Percentiles rank a stretch among this genome's conserved stretches.
Conservation (phyloP, 768 basidiomycete species). For the Boletus subparvulus region DNA sequence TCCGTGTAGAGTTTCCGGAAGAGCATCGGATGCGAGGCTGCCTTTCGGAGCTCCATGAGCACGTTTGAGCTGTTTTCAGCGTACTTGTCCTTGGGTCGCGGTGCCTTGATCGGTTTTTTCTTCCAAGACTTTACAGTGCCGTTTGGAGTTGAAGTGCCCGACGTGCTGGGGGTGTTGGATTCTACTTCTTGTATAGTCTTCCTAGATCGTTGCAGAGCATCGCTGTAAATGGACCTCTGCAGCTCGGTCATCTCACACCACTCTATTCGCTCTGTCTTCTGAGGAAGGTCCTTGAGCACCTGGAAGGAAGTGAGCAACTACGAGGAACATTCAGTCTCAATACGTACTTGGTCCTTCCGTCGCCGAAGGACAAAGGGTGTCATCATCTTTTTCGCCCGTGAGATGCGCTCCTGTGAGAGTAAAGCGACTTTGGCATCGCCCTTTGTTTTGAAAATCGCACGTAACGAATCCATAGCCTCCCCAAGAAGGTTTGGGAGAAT, state of each 20-base stretch:
- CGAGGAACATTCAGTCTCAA: background rate
- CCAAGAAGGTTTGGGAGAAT: conserved; percentile 91
- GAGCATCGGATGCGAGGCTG: conserved; percentile 93
- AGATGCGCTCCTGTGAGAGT: conserved; percentile 90
- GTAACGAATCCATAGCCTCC: conserved; percentile 71
- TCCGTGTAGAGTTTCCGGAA: conserved; percentile 87
- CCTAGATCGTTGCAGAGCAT: conserved; percentile 80
- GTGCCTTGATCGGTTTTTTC: conserved; percentile 34
- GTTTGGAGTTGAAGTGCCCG: conserved; percentile 34
- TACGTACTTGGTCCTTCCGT: conserved; percentile 83
- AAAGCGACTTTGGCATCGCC: conserved; percentile 88
- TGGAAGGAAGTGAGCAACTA: conserved; percentile 28
- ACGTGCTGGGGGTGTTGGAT: conserved; percentile 23
- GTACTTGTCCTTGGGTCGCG: conserved; percentile 65
- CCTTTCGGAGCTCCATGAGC: conserved; percentile 96
- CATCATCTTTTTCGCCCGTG: conserved; percentile 98
- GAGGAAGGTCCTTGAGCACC: conserved; percentile 92
- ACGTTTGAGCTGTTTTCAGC: conserved; percentile 88
- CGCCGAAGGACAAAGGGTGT: conserved; percentile 97
- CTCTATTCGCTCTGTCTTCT: conserved; percentile 89
- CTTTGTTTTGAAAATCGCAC: conserved; percentile 96
- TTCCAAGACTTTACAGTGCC: conserved; percentile 27
- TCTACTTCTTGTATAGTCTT: conserved; percentile 66
- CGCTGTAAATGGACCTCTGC: conserved; percentile 81
- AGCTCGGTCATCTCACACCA: conserved; percentile 91